Percentiles rank a stretch among this genome's conserved stretches.
These are phyloP conservation scores for Dichotomopilus funicola DNA, from an alignment of 2,329 filamentous ascomycete species.

Conservation along the genomic window DNA sequence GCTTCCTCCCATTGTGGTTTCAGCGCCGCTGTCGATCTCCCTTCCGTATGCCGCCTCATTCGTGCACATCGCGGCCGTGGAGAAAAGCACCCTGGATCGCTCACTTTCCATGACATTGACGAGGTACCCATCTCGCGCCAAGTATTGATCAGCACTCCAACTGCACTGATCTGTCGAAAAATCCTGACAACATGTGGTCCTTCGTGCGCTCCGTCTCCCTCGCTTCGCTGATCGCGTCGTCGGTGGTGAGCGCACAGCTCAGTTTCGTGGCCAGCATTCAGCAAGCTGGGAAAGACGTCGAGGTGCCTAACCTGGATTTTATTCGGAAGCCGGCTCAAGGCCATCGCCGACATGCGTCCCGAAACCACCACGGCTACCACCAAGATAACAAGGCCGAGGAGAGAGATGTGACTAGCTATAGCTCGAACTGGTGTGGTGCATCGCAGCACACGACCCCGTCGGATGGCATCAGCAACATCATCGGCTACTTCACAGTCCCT, in stretches of 20 bases:
- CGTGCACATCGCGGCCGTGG: constrained; percentile 1
- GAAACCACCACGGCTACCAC: neutral
- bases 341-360: constrained; percentile 13
- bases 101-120: neutral
- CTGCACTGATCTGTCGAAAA: neutral
- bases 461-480: constrained; percentile 20
- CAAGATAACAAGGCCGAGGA: neutral
- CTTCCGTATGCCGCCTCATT: neutral
- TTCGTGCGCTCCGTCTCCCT: constrained; percentile 13
- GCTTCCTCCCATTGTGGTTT: neutral
- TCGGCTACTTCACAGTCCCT: constrained; percentile 26
- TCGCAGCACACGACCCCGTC: constrained; percentile 19
- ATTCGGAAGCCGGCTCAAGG: constrained; percentile 14
- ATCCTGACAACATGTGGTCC: constrained; percentile 17
- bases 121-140: neutral
- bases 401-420: constrained; percentile 20
- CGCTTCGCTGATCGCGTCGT: constrained; percentile 9
- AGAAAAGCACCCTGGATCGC: neutral
- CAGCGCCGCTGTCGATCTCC: neutral
- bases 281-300: constrained; percentile 13
- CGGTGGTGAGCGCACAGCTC: constrained; percentile 12
- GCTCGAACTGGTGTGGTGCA: constrained; percentile 27
- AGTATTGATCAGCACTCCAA: constrained; percentile 8
- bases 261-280: constrained; percentile 18
- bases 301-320: constrained; percentile 15